phyloP scores from a whole-genome alignment of 1,284 basidiomycete species.

The Marasmius fiardii region DNA sequence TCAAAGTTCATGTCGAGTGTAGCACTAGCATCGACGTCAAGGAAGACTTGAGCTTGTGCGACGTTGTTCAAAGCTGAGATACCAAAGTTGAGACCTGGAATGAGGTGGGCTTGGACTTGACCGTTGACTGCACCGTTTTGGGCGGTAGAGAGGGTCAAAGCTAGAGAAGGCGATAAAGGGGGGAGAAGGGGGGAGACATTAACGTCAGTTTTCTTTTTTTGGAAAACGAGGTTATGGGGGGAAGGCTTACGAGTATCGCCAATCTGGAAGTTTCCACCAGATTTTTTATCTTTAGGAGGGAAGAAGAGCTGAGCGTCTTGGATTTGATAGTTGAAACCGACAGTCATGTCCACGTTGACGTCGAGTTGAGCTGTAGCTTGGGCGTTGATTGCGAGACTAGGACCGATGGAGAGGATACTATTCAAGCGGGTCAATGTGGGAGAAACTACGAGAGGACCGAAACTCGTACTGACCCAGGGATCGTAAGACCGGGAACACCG shows the following conservation, averaged over 20 bases:
- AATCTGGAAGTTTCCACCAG: slow-evolving; percentile 20
- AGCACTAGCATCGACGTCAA: slow-evolving; percentile 43
- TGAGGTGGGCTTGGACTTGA: slow-evolving; percentile 42
- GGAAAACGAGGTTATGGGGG: neutral
- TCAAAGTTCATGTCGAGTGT: slow-evolving; percentile 32
- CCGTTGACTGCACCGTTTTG: slow-evolving; percentile 37
- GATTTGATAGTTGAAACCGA: slow-evolving; percentile 36
- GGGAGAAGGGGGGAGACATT: neutral
- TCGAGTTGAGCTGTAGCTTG: slow-evolving; percentile 33
- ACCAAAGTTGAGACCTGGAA: slow-evolving; percentile 44
- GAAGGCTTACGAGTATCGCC: slow-evolving; percentile 33
- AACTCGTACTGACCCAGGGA: slow-evolving; percentile 23
- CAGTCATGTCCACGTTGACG: slow-evolving; percentile 31
- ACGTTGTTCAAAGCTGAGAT: slow-evolving; percentile 34
- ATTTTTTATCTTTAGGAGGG: slow-evolving; percentile 20
- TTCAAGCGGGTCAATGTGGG: neutral
- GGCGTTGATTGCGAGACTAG: slow-evolving; percentile 33
- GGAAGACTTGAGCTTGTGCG: slow-evolving; percentile 35
- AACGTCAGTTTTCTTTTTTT: slow-evolving; percentile 4
- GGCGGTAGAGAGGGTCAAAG: slow-evolving; percentile 30
- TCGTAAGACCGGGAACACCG: slow-evolving; percentile 28
- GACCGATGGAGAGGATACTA: slow-evolving; percentile 37
- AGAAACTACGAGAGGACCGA: neutral
- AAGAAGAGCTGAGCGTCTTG: slow-evolving; percentile 30
- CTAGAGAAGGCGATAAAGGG: no score